Evolutionary conservation across 2,329 filamentous ascomycete species (phyloP), one percentile per base, ranked within the genome.

Genomic region (Apiospora rasikravindrae): DNA sequence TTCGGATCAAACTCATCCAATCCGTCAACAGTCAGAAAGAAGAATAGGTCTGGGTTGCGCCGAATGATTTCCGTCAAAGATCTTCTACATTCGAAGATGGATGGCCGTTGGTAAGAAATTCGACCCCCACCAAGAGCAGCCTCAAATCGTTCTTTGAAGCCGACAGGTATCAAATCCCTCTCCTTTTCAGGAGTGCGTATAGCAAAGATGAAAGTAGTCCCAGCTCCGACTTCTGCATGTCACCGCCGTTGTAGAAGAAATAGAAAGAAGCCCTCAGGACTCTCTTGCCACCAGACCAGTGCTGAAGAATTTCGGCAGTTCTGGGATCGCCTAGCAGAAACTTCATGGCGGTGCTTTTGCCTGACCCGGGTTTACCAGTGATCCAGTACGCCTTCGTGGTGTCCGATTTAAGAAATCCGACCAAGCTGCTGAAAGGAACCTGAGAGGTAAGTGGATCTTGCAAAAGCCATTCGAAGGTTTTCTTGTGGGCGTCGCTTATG

Each of bases 301-400:
- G 37, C n/a, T 70, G 2, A 4, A 80, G 75, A 19, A 74, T 40
- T 2, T 71, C n/a, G n/a, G 57, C 26, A 4, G 75, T 78, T 64
- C 67, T 73, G 1, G 67, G 67, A 11, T 74, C 69, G 4, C 66
- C 24, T 0, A 67, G 69, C 2, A 79, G 69, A 42, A 75, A 79
- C 33, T 77, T 78, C 73, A 78, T 74, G 40, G 77, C 67, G 1
- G 77, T 79, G 42, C 71, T 75, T 29, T 79, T 79, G 6, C 77
- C 77, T 13, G 73, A 76, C 1, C 75, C 77, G 1, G 76, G 73
- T 69, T 79, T 78, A 13, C 77, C 77, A 6, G 73, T 79, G 42
- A 79, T 75, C 76, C 77, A 78, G 42, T 76, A 79, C 10, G 26
- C 69, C 8, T 67, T 44, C 4, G 1, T 49, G 7, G 19, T 47